These are phyloP conservation scores for Yamadazyma olivae DNA, from an alignment of 805 yeast genomes.

Conservation along the genomic window DNA sequence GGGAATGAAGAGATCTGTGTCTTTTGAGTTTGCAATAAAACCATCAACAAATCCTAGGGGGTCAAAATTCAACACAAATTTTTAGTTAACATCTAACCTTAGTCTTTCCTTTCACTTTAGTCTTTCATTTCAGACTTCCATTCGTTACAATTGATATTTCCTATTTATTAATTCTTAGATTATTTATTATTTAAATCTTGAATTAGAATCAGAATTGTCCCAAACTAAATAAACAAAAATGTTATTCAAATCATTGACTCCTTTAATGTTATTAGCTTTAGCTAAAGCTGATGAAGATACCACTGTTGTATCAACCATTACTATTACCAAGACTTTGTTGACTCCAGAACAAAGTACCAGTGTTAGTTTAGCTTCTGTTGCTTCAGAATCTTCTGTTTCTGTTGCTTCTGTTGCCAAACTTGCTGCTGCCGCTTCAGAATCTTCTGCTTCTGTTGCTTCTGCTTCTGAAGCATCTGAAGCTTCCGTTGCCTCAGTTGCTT, in stretches of 20 bases:
- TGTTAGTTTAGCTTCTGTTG: conserved; percentile 18
- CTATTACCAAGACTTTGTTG: conserved; percentile 44
- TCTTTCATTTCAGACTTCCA: not conserved
- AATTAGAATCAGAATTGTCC: too few species aligned
- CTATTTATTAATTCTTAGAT: not conserved
- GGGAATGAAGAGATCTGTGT: too few species aligned
- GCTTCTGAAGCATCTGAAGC: conserved; percentile 9
- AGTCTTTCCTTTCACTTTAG: conserved; percentile 16
- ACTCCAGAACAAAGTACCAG: conserved; percentile 44
- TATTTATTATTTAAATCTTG: not conserved
- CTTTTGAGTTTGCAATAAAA: conserved; percentile 8
- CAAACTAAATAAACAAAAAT: too few species aligned
- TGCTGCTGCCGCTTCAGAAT: conserved; percentile 9
- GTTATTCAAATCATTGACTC: conserved; percentile 15
- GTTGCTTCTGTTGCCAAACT: conserved; percentile 12
- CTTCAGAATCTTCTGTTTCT: conserved; percentile 14
- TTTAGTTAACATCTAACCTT: conserved; percentile 10
- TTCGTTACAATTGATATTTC: not conserved
- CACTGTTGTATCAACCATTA: conserved; percentile 41
- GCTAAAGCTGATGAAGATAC: conserved; percentile 27
- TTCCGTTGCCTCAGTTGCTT: conserved; percentile 11
- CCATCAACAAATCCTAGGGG: conserved; percentile 7
- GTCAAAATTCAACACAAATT: not conserved
- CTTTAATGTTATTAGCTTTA: conserved; percentile 15
- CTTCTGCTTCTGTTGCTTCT: conserved; percentile 12